These are phyloP conservation scores for Cyberlindnera petersonii DNA, from an alignment of 805 yeast genomes.

Conservation along the genomic window DNA sequence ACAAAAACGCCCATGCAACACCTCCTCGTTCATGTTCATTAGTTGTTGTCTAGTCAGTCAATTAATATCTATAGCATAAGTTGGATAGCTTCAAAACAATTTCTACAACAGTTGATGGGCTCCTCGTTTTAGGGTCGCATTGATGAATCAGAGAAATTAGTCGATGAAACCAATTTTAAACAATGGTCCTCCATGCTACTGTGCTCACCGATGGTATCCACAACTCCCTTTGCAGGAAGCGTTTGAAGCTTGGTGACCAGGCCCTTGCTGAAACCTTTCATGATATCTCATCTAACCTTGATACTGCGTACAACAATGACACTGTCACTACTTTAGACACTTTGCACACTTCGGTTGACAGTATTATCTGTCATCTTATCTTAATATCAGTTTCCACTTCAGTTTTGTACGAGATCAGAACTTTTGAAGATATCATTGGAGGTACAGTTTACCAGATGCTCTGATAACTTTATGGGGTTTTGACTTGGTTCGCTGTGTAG, in stretches of 20 bases:
- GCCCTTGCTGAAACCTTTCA: neutral
- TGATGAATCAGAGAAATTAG: neutral
- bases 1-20: too few relatives aligned
- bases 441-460: neutral
- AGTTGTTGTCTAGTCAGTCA: too few relatives aligned
- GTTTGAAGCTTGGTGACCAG: conserved; percentile 1
- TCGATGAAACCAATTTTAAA: conserved; percentile 1
- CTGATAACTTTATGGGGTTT: neutral
- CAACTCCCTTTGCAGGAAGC: neutral
- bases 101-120: conserved; percentile 2
- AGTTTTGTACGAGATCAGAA: too few relatives aligned
- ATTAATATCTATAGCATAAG: too few relatives aligned
- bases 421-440: neutral
- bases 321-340: neutral
- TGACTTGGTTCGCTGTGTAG: neutral
- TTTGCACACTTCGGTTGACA: neutral
- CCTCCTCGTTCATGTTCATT: too few relatives aligned
- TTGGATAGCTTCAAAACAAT: too few relatives aligned
- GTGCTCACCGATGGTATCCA: neutral
- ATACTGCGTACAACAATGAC: neutral
- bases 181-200: neutral
- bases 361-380: too few relatives aligned
- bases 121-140: neutral
- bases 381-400: too few relatives aligned
- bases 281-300: neutral